Conservation (phyloP, 1,284 basidiomycete species). For the Microbotryum lychnidis-dioicae region DNA sequence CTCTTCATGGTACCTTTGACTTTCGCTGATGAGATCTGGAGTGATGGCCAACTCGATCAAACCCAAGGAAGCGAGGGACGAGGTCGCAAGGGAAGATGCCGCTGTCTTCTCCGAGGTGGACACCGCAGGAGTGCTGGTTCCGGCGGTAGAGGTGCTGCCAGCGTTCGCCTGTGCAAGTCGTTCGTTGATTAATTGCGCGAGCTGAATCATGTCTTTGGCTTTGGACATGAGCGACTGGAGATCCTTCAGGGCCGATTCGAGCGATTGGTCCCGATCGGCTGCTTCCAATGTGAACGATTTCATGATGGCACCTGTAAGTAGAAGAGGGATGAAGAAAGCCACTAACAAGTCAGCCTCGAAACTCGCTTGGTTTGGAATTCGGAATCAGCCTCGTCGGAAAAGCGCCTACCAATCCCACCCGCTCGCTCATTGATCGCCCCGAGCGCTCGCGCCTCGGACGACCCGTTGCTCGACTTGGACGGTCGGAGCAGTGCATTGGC, state of each 20-base stretch:
- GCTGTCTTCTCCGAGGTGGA: constrained; percentile 51
- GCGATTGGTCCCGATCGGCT: constrained; percentile 55
- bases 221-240: constrained; percentile 85
- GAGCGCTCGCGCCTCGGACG: neutral
- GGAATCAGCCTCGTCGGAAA: constrained; percentile 56
- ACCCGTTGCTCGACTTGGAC: neutral
- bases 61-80: constrained; percentile 80
- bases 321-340: constrained; percentile 46
- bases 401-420: constrained; percentile 45
- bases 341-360: constrained; percentile 61
- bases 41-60: constrained; percentile 67
- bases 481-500: neutral
- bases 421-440: neutral
- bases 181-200: constrained; percentile 78
- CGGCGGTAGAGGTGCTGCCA: constrained; percentile 9
- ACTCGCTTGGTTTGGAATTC: constrained; percentile 64
- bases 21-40: constrained; percentile 78
- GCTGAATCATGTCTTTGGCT: constrained; percentile 76
- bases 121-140: constrained; percentile 21
- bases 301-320: constrained; percentile 62
- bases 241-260: constrained; percentile 75
- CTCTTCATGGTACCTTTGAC: constrained; percentile 68
- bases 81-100: constrained; percentile 75
- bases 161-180: constrained; percentile 7
- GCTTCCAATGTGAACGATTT: constrained; percentile 61